Evolutionary conservation across 805 yeast genomes (phyloP), one percentile per base, ranked within the genome.

Genomic region (Kurtzmaniella cleridarum): DNA sequence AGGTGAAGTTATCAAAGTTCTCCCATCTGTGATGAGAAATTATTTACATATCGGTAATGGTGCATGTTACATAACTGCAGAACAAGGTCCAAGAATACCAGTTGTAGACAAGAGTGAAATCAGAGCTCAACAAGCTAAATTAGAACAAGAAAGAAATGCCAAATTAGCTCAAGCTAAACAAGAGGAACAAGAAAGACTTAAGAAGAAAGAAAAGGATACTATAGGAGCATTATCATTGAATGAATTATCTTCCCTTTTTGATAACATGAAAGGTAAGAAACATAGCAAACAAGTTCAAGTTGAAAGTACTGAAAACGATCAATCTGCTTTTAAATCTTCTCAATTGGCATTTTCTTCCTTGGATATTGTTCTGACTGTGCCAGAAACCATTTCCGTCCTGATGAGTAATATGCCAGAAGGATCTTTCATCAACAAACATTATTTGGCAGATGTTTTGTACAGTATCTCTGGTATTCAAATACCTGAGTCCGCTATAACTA

Each of bases 21-120:
- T 78, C 45, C 89, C 95, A 24, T 84, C 88, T 16, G 69, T 76
- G 45, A 89, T 89, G 96, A 77, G 91, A 54, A 86, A 85, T 62
- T 76, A 65, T 49, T 71, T 89, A 41, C 87, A 87, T 51, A 76
- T 77, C 32, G 51, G 67, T 43, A 81, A 85, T 51, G 84, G 87
- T 32, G 96, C 96, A 3, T 73, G 77, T 14, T 89, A 87, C 53
- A 70, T 87, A 16, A 55, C 60, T 32, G 48, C 48, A 29, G 55
- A 40, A 2, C 38, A 55, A 31, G 65, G 60, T 3, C 73, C 73
- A 5, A 58, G 62, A 36, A 60, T 68, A 29, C 69, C 71, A 2
- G 67, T 68, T n/a, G 72, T 66, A 5, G 62, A 54, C 36, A 54
- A 27, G 20, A 29, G 34, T 23, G 39, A 12, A 10, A 29, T 17